These are phyloP conservation scores for Eucalyptus paniculata DNA, from an alignment of 345 rosid species.

Conservation along the genomic window DNA sequence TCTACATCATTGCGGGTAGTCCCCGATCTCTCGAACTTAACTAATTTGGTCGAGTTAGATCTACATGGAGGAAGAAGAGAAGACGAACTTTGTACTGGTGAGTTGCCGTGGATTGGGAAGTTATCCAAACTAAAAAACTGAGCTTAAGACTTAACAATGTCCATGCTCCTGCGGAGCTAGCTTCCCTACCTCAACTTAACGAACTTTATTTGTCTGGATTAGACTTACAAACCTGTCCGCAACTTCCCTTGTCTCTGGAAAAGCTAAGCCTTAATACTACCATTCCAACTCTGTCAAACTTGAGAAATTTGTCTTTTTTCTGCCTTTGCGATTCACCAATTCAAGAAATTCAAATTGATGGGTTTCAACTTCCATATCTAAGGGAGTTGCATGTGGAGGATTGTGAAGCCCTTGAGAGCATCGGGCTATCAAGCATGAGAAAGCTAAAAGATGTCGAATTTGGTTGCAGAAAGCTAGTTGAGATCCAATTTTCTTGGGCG, in stretches of 20 bases:
- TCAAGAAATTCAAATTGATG: rapidly evolving
- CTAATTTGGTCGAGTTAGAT: no score
- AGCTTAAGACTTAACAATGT: no score
- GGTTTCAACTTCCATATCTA: neutral
- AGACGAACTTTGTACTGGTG: no score
- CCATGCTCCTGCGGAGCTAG: no score
- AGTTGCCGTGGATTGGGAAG: no score
- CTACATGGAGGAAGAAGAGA: no score
- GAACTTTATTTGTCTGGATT: rapidly evolving
- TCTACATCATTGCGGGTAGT: no score
- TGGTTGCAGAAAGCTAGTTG: rapidly evolving
- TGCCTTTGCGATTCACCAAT: rapidly evolving
- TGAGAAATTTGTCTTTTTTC: neutral
- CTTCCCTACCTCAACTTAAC: neutral
- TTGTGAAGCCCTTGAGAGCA: no score
- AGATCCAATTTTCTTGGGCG: no score
- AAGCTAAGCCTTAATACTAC: rapidly evolving
- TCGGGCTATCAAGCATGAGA: no score
- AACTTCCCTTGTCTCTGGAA: neutral
- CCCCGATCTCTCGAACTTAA: no score
- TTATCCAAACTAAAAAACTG: no score
- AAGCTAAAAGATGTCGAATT: rapidly evolving
- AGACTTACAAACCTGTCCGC: neutral
- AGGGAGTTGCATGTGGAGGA: rapidly evolving
- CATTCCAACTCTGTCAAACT: neutral